These are phyloP conservation scores for Persicaria maculosa DNA, from an alignment of 148 eudicot species.

Conservation along the genomic window DNA sequence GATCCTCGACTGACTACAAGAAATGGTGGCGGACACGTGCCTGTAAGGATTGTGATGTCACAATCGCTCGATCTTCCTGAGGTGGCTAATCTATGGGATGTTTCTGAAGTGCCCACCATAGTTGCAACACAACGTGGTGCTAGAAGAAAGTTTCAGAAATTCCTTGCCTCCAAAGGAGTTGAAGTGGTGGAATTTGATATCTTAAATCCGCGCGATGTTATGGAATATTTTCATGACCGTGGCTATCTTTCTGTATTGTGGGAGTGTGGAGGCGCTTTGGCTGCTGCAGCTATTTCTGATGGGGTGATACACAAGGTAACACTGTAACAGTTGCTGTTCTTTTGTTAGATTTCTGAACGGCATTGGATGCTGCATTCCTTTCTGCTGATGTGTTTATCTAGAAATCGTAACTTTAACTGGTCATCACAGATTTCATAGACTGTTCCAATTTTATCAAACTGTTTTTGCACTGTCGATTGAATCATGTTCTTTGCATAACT, in stretches of 20 bases:
- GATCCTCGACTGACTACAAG: constrained; percentile 94
- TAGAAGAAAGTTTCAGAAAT: constrained; percentile 79
- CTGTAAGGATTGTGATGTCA: constrained; percentile 84
- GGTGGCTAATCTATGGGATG: constrained; percentile 78
- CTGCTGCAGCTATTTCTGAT: constrained; percentile 91
- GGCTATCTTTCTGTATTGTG: constrained; percentile 91
- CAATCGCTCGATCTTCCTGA: constrained; percentile 90
- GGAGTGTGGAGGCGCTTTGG: constrained; percentile 96
- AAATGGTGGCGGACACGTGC: constrained; percentile 82
- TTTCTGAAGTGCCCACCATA: constrained; percentile 73
- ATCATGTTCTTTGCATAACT: not conserved
- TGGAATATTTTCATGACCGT: constrained; percentile 83
- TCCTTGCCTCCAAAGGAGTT: constrained; percentile 91
- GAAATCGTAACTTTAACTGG: not conserved
- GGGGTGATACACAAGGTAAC: constrained; percentile 86
- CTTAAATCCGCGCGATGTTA: constrained; percentile 74
- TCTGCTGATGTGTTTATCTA: not conserved
- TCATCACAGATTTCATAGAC: not conserved
- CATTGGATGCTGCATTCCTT: too few relatives aligned
- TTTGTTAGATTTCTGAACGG: too few relatives aligned
- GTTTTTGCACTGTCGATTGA: not conserved
- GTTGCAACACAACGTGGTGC: constrained; percentile 96
- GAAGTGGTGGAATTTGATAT: constrained; percentile 93
- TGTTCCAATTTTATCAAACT: not conserved
- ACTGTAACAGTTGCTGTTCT: too few relatives aligned